A percentile compares a stretch with the other conserved stretches of the same genome.
These are phyloP conservation scores for Chlamydomonas sp. DNA, from an alignment of 139 green algal genomes.

Conservation along the genomic window DNA sequence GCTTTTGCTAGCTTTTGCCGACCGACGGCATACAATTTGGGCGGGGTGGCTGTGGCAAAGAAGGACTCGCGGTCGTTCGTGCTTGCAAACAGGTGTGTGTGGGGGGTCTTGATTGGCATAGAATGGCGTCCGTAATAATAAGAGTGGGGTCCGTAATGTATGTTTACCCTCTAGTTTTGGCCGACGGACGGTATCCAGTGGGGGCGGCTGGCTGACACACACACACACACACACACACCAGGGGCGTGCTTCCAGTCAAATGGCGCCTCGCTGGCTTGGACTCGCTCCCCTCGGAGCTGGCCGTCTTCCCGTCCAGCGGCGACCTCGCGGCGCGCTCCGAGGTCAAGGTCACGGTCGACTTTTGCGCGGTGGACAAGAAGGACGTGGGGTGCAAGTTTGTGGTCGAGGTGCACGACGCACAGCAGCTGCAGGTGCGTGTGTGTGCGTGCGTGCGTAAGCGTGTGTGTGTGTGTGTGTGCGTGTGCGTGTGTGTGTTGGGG, in stretches of 20 bases:
- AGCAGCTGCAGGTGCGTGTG: slow-evolving; percentile 10
- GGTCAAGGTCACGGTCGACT: slow-evolving; percentile 45
- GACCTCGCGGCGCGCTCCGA: slow-evolving; percentile 41
- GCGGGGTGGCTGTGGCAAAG: slow-evolving; percentile 53
- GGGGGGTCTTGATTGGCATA: too few species aligned
- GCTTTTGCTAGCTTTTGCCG: not conserved
- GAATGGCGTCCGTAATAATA: not conserved
- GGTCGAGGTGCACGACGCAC: slow-evolving; percentile 20
- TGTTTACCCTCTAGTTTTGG: too few species aligned
- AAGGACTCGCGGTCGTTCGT: slow-evolving; percentile 45
- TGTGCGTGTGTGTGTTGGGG: too few species aligned
- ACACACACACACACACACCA: too few species aligned
- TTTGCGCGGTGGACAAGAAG: slow-evolving; percentile 51
- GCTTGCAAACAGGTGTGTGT: too few species aligned
- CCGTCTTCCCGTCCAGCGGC: slow-evolving; percentile 28
- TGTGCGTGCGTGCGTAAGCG: too few species aligned
- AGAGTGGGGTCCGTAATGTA: not conserved
- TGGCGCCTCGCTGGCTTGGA: slow-evolving; percentile 53
- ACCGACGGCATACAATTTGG: slow-evolving; percentile 56
- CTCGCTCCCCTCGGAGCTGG: slow-evolving; percentile 50
- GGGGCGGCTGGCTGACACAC: slow-evolving; percentile 60
- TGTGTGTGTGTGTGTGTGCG: too few species aligned
- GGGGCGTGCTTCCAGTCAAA: slow-evolving; percentile 59
- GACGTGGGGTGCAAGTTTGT: slow-evolving; percentile 18
- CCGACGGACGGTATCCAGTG: slow-evolving; percentile 48